A percentile compares a stretch with the other conserved stretches of the same genome.
Conservation (phyloP, 225 moss, liverwort and hornwort genomes). For the Climacium dendroides region DNA sequence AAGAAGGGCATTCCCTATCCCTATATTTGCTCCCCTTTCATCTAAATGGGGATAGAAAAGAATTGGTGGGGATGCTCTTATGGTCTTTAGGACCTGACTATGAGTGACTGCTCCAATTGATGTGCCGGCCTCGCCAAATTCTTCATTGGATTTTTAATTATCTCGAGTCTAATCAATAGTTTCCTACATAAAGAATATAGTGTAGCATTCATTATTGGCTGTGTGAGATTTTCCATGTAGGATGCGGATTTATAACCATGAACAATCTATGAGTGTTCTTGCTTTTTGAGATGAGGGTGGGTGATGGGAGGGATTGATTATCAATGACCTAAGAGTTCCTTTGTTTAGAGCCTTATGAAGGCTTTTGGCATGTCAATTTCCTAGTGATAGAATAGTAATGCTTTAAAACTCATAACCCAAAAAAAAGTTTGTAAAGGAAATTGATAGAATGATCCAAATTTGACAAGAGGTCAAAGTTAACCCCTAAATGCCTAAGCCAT, state of each 20-base stretch:
- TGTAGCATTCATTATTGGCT: neutral
- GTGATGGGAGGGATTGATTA: neutral
- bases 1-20: no score
- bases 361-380: neutral
- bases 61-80: no score
- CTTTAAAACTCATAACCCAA: neutral
- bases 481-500: no score
- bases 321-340: neutral
- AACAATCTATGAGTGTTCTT: neutral
- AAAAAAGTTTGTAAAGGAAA: neutral
- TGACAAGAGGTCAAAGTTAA: no score
- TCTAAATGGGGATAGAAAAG: no score
- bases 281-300: neutral
- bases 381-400: neutral
- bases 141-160: no score
- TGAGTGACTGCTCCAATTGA: no score
- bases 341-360: accelerated
- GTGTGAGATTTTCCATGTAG: accelerated
- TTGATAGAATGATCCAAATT: neutral
- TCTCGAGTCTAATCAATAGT: neutral
- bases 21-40: no score
- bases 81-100: accelerated
- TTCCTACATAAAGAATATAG: neutral
- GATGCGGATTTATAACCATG: accelerated
- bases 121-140: no score